Evolutionary conservation across 1,139 yeast genomes (phyloP).

Genomic region (Zygosaccharomyces sapae): DNA sequence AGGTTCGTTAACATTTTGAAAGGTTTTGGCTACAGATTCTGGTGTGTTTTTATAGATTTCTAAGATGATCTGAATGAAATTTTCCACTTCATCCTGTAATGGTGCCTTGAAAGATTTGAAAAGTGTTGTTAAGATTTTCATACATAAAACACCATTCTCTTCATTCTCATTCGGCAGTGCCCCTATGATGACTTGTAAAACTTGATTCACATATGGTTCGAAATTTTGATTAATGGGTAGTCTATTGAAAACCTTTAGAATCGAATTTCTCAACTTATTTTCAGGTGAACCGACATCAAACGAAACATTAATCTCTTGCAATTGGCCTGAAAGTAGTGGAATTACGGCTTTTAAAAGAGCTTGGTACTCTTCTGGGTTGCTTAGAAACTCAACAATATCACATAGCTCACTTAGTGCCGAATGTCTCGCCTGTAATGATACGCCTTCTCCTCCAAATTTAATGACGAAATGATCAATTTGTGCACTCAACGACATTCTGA

Average conservation of each 20-base stretch:
- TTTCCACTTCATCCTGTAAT: constrained; percentile 68
- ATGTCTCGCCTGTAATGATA: constrained; percentile 24
- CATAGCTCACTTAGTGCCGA: constrained; percentile 64
- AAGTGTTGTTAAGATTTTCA: constrained; percentile 83
- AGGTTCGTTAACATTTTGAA: constrained; percentile 37
- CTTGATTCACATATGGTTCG: constrained; percentile 62
- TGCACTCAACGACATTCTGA: constrained; percentile 43
- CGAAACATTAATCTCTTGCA: constrained; percentile 70
- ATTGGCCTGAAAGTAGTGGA: constrained; percentile 56
- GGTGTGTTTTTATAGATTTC: constrained; percentile 79
- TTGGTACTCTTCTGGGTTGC: constrained; percentile 70
- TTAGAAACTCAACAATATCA: constrained; percentile 80
- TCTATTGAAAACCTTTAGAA: constrained; percentile 77
- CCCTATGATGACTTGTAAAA: constrained; percentile 58
- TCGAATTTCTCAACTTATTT: constrained; percentile 68
- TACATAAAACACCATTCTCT: constrained; percentile 88
- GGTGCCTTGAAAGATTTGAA: constrained; percentile 78
- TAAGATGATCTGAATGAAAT: constrained; percentile 72
- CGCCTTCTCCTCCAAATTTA: constrained; percentile 30
- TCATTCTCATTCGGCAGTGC: constrained; percentile 78
- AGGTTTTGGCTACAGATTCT: constrained; percentile 63
- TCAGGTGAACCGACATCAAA: constrained; percentile 59
- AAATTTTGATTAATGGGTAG: constrained; percentile 79
- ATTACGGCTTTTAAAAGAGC: constrained; percentile 57
- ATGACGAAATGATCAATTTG: constrained; percentile 39